Evolutionary conservation across 176 grass and related monocot genomes (phyloP).

Genomic region (Leersia perrieri): DNA sequence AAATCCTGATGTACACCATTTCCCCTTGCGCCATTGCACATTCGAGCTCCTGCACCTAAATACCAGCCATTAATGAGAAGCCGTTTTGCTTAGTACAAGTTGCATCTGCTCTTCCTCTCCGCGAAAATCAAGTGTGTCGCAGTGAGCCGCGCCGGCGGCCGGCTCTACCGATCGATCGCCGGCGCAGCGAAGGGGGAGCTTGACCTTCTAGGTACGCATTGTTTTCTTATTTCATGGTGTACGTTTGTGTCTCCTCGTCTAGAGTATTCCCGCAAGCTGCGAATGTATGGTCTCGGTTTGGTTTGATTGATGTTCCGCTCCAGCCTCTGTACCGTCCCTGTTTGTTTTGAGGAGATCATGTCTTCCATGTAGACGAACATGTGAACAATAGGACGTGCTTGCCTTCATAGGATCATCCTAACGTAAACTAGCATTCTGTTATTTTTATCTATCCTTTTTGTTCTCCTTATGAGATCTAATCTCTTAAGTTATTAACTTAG

Average conservation of each 20-base stretch:
- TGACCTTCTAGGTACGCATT: neutral
- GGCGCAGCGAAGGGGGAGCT: neutral
- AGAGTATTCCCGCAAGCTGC: neutral
- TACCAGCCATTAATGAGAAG: too few relatives aligned
- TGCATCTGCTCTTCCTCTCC: too few relatives aligned
- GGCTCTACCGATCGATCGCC: too few relatives aligned
- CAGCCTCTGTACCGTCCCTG: neutral
- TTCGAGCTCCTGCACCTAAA: too few relatives aligned
- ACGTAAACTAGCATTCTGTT: neutral
- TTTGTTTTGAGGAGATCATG: neutral
- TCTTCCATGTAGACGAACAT: neutral
- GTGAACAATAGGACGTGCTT: neutral
- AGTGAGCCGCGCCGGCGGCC: too few relatives aligned
- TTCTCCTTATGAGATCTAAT: too few relatives aligned
- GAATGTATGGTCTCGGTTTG: neutral
- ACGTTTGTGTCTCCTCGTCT: neutral
- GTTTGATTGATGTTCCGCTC: neutral
- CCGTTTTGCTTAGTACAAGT: too few relatives aligned
- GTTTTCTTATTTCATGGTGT: neutral
- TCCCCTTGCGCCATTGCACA: too few relatives aligned
- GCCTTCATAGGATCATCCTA: neutral
- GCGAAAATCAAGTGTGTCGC: too few relatives aligned
- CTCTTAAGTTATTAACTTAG: too few relatives aligned
- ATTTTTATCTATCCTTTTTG: too few relatives aligned
- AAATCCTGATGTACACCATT: too few relatives aligned